Evolutionary conservation across 2,329 filamentous ascomycete genomes (phyloP).

Genomic region (Podosphaera xanthii): DNA sequence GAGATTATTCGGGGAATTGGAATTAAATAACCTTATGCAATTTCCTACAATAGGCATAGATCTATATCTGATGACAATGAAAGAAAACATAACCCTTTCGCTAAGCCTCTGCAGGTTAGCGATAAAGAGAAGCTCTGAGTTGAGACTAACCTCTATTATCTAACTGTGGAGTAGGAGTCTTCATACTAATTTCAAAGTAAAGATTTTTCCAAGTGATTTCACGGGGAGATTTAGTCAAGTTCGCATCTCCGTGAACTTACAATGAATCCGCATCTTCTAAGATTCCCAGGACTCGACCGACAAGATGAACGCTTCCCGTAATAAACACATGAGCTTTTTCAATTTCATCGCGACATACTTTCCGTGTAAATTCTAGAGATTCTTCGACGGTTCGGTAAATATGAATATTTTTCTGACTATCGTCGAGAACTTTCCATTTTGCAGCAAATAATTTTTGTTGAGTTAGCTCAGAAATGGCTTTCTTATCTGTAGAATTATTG

Average conservation of each 20-base stretch:
- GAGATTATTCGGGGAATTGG: no score
- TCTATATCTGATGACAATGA: no score
- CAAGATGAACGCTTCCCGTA: slow-evolving; percentile 40
- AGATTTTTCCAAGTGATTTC: no score
- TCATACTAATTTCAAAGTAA: slow-evolving; percentile 5
- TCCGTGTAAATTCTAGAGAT: slow-evolving; percentile 10
- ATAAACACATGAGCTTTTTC: slow-evolving; percentile 20
- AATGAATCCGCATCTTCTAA: slow-evolving; percentile 26
- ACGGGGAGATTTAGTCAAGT: no score
- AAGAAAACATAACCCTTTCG: no score
- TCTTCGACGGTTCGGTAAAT: slow-evolving; percentile 26
- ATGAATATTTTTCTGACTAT: slow-evolving; percentile 21
- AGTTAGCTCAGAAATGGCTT: slow-evolving; percentile 25
- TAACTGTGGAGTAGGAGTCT: slow-evolving; percentile 9
- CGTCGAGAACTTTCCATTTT: slow-evolving; percentile 8
- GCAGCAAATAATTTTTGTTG: slow-evolving; percentile 38
- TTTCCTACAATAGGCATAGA: no score
- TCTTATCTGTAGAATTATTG: slow-evolving; percentile 22
- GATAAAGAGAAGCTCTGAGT: no score
- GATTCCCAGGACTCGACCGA: slow-evolving; percentile 48
- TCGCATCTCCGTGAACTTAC: not conserved
- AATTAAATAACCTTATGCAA: no score
- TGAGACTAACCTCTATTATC: not conserved
- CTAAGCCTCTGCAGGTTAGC: no score
- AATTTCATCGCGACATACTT: slow-evolving; percentile 5